These are phyloP conservation scores for Ophiostoma perfectum DNA, from an alignment of 2,329 filamentous ascomycete genomes.

Conservation along the genomic window DNA sequence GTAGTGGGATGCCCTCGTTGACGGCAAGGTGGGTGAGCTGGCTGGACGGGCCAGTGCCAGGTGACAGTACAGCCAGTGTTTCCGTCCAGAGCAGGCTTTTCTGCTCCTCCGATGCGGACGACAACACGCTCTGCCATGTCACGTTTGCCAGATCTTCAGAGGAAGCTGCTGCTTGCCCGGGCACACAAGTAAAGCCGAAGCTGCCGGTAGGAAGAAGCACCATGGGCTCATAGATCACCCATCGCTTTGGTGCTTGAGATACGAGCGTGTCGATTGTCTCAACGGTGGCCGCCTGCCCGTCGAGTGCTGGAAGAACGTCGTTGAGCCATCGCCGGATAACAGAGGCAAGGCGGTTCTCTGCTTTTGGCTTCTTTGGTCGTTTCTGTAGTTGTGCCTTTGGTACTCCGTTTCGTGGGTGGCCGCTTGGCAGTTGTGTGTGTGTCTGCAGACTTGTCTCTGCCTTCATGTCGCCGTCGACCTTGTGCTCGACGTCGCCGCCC, in stretches of 20 bases:
- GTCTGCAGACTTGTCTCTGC: neutral
- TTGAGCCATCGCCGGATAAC: constrained; percentile 37
- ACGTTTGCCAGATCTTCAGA: neutral
- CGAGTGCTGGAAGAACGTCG: constrained; percentile 6
- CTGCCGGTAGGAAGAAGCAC: constrained; percentile 55
- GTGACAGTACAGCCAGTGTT: constrained; percentile 45
- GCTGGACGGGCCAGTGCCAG: constrained; percentile 28
- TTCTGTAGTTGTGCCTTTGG: neutral
- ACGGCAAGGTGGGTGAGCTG: constrained; percentile 54
- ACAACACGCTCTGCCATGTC: constrained; percentile 39
- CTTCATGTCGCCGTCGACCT: neutral
- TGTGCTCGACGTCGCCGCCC: neutral
- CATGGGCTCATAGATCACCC: constrained; percentile 57
- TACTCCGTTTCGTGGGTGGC: constrained; percentile 30
- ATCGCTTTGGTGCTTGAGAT: constrained; percentile 48
- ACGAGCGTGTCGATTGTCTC: constrained; percentile 31
- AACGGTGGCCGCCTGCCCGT: too few species aligned
- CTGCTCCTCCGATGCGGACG: constrained; percentile 27
- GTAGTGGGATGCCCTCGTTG: constrained; percentile 57
- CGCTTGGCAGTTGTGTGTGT: neutral
- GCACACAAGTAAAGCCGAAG: constrained; percentile 34
- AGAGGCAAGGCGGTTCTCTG: constrained; percentile 35
- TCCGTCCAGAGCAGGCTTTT: constrained; percentile 41
- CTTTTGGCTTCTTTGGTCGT: constrained; percentile 29
- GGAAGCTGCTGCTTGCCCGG: neutral